Conservation (phyloP, 768 basidiomycete genomes). For the Calocybe indica region DNA sequence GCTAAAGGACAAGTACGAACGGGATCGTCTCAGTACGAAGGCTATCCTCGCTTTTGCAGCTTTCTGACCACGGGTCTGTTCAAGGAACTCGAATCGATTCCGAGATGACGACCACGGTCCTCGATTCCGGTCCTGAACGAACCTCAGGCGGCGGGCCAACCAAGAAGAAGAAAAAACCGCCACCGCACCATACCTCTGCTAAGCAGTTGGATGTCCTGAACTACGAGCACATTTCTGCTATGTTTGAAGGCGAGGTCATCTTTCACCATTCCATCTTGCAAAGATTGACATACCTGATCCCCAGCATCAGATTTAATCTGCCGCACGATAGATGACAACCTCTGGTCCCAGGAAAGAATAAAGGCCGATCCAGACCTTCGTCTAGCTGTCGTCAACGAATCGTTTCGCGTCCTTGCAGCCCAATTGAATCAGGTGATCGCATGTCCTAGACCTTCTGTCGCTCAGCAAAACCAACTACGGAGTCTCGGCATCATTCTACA, state of each 20-base stretch:
- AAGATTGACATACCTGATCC: not conserved
- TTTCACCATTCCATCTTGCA: not conserved
- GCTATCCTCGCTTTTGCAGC: constrained; percentile 7
- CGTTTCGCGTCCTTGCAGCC: too few species aligned
- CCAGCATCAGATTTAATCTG: not conserved
- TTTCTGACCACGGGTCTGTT: constrained; percentile 4
- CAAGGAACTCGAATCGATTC: not conserved
- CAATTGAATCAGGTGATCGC: too few species aligned
- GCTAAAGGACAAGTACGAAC: constrained; percentile 34
- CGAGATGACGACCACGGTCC: not conserved
- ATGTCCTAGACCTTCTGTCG: too few species aligned
- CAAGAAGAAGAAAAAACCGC: not conserved
- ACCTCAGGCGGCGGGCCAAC: not conserved
- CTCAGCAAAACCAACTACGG: too few species aligned
- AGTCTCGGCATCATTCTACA: too few species aligned
- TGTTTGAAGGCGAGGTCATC: not conserved
- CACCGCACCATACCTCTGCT: not conserved
- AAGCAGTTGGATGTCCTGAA: not conserved
- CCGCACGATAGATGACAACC: not conserved
- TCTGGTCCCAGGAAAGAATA: not conserved
- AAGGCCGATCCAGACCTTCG: too few species aligned
- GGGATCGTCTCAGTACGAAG: constrained; percentile 34
- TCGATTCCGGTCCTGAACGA: not conserved
- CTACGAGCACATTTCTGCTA: not conserved
- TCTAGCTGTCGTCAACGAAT: too few species aligned